A percentile compares a stretch with the other conserved stretches of the same genome.
These are phyloP conservation scores for Lanmaoa rubissima DNA, from an alignment of 768 basidiomycete genomes.

Conservation along the genomic window DNA sequence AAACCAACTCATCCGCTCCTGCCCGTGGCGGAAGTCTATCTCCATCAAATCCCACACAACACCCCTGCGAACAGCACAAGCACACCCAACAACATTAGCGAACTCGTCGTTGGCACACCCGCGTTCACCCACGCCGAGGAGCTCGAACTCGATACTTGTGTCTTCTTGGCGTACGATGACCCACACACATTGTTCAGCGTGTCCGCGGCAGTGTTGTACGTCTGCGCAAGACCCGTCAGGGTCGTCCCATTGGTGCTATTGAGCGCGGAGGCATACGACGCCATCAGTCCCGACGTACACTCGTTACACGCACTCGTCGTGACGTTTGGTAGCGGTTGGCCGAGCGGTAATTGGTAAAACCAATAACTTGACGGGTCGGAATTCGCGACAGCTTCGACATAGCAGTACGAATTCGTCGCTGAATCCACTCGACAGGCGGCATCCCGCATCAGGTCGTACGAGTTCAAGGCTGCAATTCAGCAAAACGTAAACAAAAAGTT, in stretches of 20 bases:
- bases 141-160: conserved; percentile 10
- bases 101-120: conserved; percentile 1
- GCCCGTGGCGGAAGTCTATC: neutral
- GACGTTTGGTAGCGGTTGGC: conserved; percentile 41
- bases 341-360: conserved; percentile 68
- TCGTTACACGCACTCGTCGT: conserved; percentile 56
- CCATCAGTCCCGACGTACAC: conserved; percentile 63
- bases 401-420: conserved; percentile 67
- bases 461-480: conserved; percentile 48
- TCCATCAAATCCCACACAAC: conserved; percentile 12
- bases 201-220: conserved; percentile 49
- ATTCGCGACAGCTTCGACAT: conserved; percentile 57
- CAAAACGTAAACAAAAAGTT: neutral
- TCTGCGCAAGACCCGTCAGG: conserved; percentile 40
- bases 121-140: conserved; percentile 11
- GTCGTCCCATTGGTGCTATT: conserved; percentile 31
- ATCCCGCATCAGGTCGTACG: conserved; percentile 60
- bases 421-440: conserved; percentile 61
- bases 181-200: conserved; percentile 52
- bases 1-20: neutral
- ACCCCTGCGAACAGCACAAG: conserved; percentile 13
- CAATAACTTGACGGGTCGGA: conserved; percentile 65
- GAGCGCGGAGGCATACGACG: conserved; percentile 48
- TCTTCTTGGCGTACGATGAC: conserved; percentile 38
- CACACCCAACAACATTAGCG: conserved; percentile 7